Evolutionary conservation across 129 eudicot species (phyloP).

Genomic region (Ambrosia trifida): DNA sequence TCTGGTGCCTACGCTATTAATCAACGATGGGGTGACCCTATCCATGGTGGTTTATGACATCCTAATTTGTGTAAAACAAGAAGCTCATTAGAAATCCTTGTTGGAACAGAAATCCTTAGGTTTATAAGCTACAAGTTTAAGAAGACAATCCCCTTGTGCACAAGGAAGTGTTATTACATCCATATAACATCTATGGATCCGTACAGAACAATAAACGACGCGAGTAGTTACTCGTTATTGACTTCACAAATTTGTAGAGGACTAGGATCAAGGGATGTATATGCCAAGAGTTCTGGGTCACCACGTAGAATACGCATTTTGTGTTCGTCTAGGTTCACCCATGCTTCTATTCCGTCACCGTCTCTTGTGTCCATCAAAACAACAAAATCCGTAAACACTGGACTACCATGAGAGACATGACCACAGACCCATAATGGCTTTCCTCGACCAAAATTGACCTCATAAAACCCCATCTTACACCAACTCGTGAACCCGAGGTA

Average conservation of each 20-base stretch:
- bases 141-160: background rate
- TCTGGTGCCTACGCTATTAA: no score
- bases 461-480: conserved; percentile 37
- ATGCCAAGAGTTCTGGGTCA: conserved; percentile 24
- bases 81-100: no score
- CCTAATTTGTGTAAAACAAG: no score
- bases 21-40: no score
- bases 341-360: conserved; percentile 36
- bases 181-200: background rate
- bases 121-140: no score
- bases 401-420: background rate
- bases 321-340: conserved; percentile 27
- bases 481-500: conserved; percentile 19
- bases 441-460: conserved; percentile 49
- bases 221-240: background rate
- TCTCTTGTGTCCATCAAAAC: conserved; percentile 18
- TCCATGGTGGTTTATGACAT: no score
- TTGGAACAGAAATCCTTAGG: no score
- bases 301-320: conserved; percentile 18
- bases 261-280: conserved; percentile 26
- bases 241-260: conserved; percentile 21
- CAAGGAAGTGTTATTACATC: background rate
- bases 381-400: background rate
- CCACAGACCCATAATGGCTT: conserved; percentile 37
- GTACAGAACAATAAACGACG: background rate